Base-by-base conservation (phyloP, 108 stramenopile genomes). In the Mediolabrus comicus region DNA sequence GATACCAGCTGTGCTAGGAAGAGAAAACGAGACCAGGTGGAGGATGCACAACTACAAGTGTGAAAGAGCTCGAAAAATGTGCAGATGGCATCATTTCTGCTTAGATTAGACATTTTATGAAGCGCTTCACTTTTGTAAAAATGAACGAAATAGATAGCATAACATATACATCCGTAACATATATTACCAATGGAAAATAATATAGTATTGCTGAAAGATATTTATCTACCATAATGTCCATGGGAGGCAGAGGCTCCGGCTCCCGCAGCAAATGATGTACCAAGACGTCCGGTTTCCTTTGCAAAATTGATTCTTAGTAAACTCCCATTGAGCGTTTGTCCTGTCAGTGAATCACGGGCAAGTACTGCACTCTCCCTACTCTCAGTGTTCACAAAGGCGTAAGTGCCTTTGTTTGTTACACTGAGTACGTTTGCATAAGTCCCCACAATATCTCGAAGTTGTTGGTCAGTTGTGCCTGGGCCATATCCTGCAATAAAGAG, bases 401-500 rank as follows among this genome's bases (percentile, higher is more conserved):
- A 94, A 12, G 82, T 84, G 17, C 83, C 76, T 63, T 94, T 94
- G 72, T 84, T 68, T 11, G 87, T 86, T 36, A 87, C 81, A 28
- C 87, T 85, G 51, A 86, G 69, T 34, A 94, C 86, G n/a, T 62
- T 71, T 13, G 79, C 79, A 63, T 91, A 70, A 39, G 80, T 87
- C 7, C 66, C 72, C 65, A 94, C 85, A 16, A 86, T 36, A 25
- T 88, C 84, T 28, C 84, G 72, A 11, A 94, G 62, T 67, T 91
- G 79, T 25, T 82, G 75, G 38, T 94, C 93, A 16, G 84, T 79
- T n/a, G 93, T 94, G 2, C 82, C 85, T 17, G 85, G 84, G 7
- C 93, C 93, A 64, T 94, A 94, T 3, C 93, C 93, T 10, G 93
- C 93, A 17, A 94, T 83, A 58, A 94, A 94, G 13, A 94, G 71